Evolutionary conservation across 371 early-diverging fungal genomes (phyloP).

Genomic region (Circinella minor): DNA sequence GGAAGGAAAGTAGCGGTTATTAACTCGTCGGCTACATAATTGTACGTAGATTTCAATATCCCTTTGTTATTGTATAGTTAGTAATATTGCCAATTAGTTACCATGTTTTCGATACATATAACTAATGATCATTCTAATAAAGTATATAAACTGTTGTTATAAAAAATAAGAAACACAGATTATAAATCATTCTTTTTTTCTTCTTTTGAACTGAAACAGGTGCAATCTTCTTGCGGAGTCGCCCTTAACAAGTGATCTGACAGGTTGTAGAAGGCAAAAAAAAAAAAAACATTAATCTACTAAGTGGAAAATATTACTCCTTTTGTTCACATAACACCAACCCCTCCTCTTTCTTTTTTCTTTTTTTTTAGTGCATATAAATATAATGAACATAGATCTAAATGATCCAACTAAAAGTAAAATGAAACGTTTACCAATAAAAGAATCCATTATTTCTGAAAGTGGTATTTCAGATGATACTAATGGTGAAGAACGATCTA

Average conservation of each 20-base stretch:
- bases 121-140: no score
- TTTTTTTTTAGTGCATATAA: not conserved
- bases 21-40: no score
- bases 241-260: not conserved
- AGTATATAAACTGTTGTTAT: no score
- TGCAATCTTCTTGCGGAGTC: not conserved
- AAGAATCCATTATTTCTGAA: not conserved
- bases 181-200: not conserved
- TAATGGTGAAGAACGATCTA: constrained; percentile 3
- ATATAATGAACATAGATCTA: constrained; percentile 9
- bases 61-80: no score
- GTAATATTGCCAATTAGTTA: no score
- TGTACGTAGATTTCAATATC: no score
- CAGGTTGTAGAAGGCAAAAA: not conserved
- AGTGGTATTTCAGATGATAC: not conserved
- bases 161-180: no score
- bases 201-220: not conserved
- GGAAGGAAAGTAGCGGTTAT: no score
- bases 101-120: no score
- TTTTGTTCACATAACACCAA: no score
- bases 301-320: no score
- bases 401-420: constrained; percentile 1
- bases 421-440: not conserved
- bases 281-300: not conserved
- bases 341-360: no score